A percentile compares a stretch with the other conserved stretches of the same genome.
phyloP scores from a whole-genome alignment of 2,329 filamentous ascomycete species.

The Colletotrichum phormii region DNA sequence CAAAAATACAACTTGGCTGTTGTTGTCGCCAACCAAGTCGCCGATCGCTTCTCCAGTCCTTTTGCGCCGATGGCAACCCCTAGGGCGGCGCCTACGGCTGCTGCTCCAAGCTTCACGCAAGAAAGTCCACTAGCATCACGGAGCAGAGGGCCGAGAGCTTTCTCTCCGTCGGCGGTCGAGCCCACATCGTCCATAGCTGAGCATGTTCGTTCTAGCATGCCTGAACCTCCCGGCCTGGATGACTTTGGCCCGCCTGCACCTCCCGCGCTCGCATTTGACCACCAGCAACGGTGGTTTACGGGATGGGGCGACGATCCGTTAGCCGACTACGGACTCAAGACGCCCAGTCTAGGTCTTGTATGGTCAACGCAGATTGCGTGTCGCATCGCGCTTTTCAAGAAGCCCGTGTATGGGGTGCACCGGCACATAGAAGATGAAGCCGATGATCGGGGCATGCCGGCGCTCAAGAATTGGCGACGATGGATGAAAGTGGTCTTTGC shows the following conservation, averaged over 20 bases:
- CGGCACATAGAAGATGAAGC: conserved; percentile 52
- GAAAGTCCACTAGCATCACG: conserved; percentile 64
- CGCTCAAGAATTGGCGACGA: conserved; percentile 73
- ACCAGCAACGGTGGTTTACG: conserved; percentile 95
- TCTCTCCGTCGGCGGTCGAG: conserved; percentile 43
- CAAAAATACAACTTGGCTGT: conserved; percentile 80
- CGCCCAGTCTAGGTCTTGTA: conserved; percentile 85
- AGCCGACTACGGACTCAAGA: conserved; percentile 72
- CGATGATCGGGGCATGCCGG: conserved; percentile 54
- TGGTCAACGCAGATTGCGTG: conserved; percentile 92
- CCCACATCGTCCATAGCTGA: conserved; percentile 55
- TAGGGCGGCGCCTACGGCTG: conserved; percentile 37
- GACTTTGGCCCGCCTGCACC: conserved; percentile 49
- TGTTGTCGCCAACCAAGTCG: conserved; percentile 95
- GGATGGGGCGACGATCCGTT: conserved; percentile 85
- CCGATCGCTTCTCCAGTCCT: conserved; percentile 77
- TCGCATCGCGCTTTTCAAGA: conserved; percentile 83
- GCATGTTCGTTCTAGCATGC: conserved; percentile 48
- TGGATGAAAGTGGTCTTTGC: conserved; percentile 93
- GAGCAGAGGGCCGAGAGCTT: conserved; percentile 45
- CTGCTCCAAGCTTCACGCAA: conserved; percentile 43
- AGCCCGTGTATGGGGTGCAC: conserved; percentile 62
- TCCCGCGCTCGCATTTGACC: conserved; percentile 77
- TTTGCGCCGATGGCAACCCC: conserved; percentile 39
- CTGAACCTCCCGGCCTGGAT: conserved; percentile 54